These are phyloP conservation scores for Lactarius sp. DNA, from an alignment of 768 basidiomycete species.

Conservation along the genomic window DNA sequence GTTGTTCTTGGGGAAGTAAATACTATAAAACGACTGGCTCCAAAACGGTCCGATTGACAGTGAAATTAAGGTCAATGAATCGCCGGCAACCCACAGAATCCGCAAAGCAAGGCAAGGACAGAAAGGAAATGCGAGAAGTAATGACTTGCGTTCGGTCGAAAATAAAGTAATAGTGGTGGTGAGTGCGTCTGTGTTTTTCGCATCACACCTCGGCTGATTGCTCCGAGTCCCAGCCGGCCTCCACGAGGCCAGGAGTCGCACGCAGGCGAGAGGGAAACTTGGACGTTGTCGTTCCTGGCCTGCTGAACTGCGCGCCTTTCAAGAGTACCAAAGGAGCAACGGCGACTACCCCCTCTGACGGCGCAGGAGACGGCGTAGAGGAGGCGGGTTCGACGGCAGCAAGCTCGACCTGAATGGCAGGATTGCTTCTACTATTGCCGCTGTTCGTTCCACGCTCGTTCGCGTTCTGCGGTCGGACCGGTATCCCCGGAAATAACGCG, in stretches of 20 bases:
- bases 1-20: constrained; percentile 14
- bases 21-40: constrained; percentile 18
- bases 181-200: neutral
- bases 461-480: neutral
- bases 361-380: constrained; percentile 18
- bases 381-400: constrained; percentile 18
- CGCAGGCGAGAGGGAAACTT: constrained; percentile 18
- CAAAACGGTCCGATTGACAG: constrained; percentile 14
- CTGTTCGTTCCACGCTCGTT: neutral
- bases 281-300: constrained; percentile 6
- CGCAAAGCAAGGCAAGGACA: constrained; percentile 3
- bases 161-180: constrained; percentile 11
- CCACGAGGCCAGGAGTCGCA: constrained; percentile 12
- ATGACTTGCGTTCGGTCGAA: constrained; percentile 3
- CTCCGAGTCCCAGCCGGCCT: constrained; percentile 24
- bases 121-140: constrained; percentile 8
- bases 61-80: constrained; percentile 9
- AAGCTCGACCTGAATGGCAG: neutral
- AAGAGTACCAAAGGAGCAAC: constrained; percentile 16
- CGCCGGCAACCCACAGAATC: constrained; percentile 5
- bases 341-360: neutral
- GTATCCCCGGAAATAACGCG: constrained; percentile 8
- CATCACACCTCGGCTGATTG: constrained; percentile 15
- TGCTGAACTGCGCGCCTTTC: constrained; percentile 15
- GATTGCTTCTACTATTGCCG: neutral